Percentiles rank a stretch among this genome's conserved stretches.
Evolutionary conservation across 2,329 filamentous ascomycete genomes (phyloP).

Genomic region (Lanzia echinophila): DNA sequence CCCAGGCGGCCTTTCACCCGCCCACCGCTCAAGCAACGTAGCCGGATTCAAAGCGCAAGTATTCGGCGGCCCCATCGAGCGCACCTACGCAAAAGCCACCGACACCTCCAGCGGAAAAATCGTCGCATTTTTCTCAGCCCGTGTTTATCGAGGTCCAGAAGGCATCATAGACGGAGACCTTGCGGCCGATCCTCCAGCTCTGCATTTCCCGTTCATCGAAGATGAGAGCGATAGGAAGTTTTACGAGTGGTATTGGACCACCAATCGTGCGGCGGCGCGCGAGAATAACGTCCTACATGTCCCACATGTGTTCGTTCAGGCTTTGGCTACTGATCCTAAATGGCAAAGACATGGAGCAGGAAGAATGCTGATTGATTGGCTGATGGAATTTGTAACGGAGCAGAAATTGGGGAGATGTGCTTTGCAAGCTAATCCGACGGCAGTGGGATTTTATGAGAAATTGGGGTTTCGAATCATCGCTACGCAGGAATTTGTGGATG

Average conservation of each 20-base stretch:
- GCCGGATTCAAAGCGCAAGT: not conserved
- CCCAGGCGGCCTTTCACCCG: not conserved
- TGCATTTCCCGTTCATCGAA: not conserved
- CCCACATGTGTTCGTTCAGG: not conserved
- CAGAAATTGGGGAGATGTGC: not conserved
- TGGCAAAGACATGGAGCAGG: not conserved
- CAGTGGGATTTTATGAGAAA: not conserved
- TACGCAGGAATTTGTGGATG: not conserved
- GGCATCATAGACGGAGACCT: not conserved
- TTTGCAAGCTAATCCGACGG: not conserved
- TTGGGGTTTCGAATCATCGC: not conserved
- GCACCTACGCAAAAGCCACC: not conserved
- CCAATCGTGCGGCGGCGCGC: not conserved
- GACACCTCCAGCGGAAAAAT: not conserved
- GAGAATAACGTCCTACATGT: not conserved
- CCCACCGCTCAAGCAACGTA: not conserved
- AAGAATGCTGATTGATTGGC: not conserved
- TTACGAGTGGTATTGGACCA: not conserved
- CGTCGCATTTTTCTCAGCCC: not conserved
- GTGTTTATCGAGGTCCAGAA: not conserved
- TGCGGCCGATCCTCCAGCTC: not conserved
- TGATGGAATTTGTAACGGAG: not conserved
- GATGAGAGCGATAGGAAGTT: not conserved
- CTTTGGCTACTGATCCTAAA: not conserved
- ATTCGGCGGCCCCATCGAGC: not conserved